Evolutionary conservation across 1,284 basidiomycete genomes (phyloP), one percentile per base, ranked within the genome.

Genomic region (Megacollybia platyphylla): DNA sequence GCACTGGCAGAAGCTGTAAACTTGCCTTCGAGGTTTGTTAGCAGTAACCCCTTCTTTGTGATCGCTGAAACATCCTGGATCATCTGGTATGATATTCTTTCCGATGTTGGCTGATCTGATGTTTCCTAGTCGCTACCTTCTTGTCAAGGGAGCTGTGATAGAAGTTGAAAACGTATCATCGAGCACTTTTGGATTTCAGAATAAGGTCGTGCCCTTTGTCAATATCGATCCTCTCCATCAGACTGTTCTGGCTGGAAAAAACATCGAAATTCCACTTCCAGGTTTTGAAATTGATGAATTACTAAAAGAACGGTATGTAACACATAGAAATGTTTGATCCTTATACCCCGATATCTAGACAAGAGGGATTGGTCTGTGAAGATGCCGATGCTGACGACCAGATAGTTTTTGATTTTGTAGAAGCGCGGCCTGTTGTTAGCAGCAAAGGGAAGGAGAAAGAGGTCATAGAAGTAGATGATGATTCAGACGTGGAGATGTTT

Each of bases 1-100:
- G 71, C 75, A 2, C 54, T 80, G n/a, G 68, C 74, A 0, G 75
- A 80, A 55, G 64, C 77, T 8, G 73, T 79, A 46, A 80, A 79
- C 47, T 61, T 67, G 10, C 73, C 73, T 0, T 15, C 46, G 0
- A 48, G 69, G 41, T 81, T 79, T 46, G 67, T 70, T 7, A 66
- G 63, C 44, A 50, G 49, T 0, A 57, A 61, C 38, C 74, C 75
- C 1, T 69, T 65, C 53, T 75, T 73, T 44, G 77, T 80, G 1
- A 66, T 81, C 28, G 55, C 65, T 18, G 58, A 78, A 44, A 78
- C 75, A 0, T 64, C 73, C 30, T 79, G 77, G 76, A 75, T 79
- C 44, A 63, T 79, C 51, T 79, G 76, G 76, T 76, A 40, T 40
- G 15, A 30, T 30, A 13, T 39, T 36, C 40, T 30, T 15, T 39